Evolutionary conservation across 306 rosid genomes (phyloP).

Genomic region (Quercus cerris): DNA sequence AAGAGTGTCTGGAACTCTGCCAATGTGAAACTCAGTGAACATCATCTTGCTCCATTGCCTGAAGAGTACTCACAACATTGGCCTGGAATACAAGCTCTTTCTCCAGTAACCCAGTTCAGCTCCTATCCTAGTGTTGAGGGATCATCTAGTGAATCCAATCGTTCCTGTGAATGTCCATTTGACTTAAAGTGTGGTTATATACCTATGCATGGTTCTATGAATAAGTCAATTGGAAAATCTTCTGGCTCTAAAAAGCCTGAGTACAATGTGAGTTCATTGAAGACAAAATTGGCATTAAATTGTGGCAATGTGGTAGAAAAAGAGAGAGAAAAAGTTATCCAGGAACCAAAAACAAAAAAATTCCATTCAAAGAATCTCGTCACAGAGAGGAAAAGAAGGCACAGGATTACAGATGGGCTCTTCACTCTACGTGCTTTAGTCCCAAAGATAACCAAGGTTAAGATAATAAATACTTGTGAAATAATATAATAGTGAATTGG

Average conservation of each 20-base stretch:
- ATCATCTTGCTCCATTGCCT: slow-evolving; percentile 12
- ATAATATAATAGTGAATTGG: background rate
- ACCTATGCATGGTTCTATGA: slow-evolving; percentile 21
- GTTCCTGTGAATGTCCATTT: slow-evolving; percentile 40
- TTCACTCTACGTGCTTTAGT: slow-evolving; percentile 66
- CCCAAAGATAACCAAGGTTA: slow-evolving; percentile 84
- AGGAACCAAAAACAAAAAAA: slow-evolving; percentile 29
- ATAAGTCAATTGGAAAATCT: slow-evolving; percentile 22
- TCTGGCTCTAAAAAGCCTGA: slow-evolving; percentile 12
- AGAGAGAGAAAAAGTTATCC: slow-evolving; percentile 18
- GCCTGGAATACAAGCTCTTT: slow-evolving; percentile 26
- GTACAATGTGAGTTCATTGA: slow-evolving; percentile 22
- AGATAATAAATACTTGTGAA: background rate
- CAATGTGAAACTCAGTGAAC: slow-evolving; percentile 27
- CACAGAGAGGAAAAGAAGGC: slow-evolving; percentile 85
- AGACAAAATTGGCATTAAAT: slow-evolving; percentile 23
- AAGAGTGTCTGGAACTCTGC: slow-evolving; percentile 21
- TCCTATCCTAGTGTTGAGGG: slow-evolving; percentile 54
- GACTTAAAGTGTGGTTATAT: slow-evolving; percentile 27
- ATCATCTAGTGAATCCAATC: slow-evolving; percentile 53
- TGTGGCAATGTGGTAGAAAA: slow-evolving; percentile 28
- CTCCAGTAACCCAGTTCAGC: slow-evolving; percentile 26
- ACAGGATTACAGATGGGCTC: slow-evolving; percentile 49
- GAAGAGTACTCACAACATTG: slow-evolving; percentile 19
- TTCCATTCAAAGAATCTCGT: slow-evolving; percentile 63